Evolutionary conservation across 768 basidiomycete species (phyloP).

Genomic region (Agaricus blazei): DNA sequence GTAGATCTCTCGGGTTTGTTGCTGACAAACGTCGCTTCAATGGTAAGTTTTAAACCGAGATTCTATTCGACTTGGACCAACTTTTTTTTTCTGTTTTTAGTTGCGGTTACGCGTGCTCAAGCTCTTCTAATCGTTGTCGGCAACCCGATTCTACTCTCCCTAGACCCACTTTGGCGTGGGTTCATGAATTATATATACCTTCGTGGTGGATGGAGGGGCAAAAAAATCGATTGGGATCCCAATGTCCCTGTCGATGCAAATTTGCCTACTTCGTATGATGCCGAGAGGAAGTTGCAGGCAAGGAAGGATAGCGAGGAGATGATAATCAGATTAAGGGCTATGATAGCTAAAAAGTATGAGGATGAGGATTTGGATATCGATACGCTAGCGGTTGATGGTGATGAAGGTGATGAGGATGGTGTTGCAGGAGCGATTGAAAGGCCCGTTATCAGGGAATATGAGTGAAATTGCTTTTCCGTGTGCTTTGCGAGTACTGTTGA

Average conservation of each 20-base stretch:
- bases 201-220: slow-evolving; percentile 50
- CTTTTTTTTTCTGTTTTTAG: slow-evolving; percentile 22
- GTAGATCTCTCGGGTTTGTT: slow-evolving; percentile 54
- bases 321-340: slow-evolving; percentile 24
- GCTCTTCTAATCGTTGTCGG: slow-evolving; percentile 60
- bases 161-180: slow-evolving; percentile 54
- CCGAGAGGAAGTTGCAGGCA: slow-evolving; percentile 20
- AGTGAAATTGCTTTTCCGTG: slow-evolving; percentile 12
- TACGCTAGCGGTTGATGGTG: slow-evolving; percentile 16
- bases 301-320: slow-evolving; percentile 33
- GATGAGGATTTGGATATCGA: slow-evolving; percentile 23
- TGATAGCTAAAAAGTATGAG: slow-evolving; percentile 25
- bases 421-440: slow-evolving; percentile 23
- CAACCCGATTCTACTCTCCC: slow-evolving; percentile 49
- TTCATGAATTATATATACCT: slow-evolving; percentile 54
- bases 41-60: slow-evolving; percentile 26
- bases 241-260: slow-evolving; percentile 22
- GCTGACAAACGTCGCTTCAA: slow-evolving; percentile 53
- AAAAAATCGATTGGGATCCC: slow-evolving; percentile 28
- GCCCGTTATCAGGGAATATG: slow-evolving; percentile 26
- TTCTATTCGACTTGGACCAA: too few relatives aligned
- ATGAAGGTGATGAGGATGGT: slow-evolving; percentile 20
- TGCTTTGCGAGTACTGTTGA: too few relatives aligned
- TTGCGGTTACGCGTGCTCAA: slow-evolving; percentile 63
- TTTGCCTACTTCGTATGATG: slow-evolving; percentile 26